Evolutionary conservation across 1,284 basidiomycete species (phyloP).

Genomic region (Ustilago esculenta): DNA sequence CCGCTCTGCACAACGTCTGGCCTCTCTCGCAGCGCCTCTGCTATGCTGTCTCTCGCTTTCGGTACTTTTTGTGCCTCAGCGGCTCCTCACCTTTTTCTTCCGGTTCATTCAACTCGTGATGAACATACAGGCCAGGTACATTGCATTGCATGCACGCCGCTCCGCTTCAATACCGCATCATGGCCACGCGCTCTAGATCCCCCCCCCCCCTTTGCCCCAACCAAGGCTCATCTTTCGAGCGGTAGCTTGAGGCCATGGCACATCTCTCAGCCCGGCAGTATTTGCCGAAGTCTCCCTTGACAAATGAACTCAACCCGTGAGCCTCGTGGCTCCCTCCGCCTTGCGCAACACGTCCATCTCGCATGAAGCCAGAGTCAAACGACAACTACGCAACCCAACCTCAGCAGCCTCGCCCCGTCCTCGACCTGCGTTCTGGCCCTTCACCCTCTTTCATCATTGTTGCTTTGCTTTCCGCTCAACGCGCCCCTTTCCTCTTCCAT

Average conservation of each 20-base stretch:
- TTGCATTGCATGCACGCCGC: too few relatives aligned
- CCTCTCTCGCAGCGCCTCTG: too few relatives aligned
- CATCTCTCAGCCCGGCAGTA: slow-evolving; percentile 7
- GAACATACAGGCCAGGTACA: too few relatives aligned
- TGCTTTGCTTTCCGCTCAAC: slow-evolving; percentile 30
- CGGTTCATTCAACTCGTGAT: slow-evolving; percentile 3
- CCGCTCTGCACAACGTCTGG: not conserved
- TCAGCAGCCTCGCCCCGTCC: not conserved
- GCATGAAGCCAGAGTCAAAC: slow-evolving; percentile 19
- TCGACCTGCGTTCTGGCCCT: not conserved
- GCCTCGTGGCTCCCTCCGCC: slow-evolving; percentile 22
- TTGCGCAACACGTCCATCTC: slow-evolving; percentile 6
- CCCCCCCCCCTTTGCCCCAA: too few relatives aligned
- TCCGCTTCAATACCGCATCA: too few relatives aligned
- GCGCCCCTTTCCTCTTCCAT: slow-evolving; percentile 14
- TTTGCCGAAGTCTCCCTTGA: slow-evolving; percentile 12
- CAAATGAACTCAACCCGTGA: slow-evolving; percentile 10
- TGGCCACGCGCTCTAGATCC: too few relatives aligned
- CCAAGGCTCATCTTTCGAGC: not conserved
- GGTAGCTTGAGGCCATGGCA: slow-evolving; percentile 9
- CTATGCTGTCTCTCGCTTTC: too few relatives aligned
- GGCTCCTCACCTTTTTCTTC: slow-evolving; percentile 30
- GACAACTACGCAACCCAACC: slow-evolving; percentile 1
- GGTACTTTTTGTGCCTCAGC: slow-evolving; percentile 5
- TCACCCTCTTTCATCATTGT: slow-evolving; percentile 17